These are phyloP conservation scores for Neurospora pannonica DNA, from an alignment of 495 filamentous ascomycete species.

Conservation along the genomic window DNA sequence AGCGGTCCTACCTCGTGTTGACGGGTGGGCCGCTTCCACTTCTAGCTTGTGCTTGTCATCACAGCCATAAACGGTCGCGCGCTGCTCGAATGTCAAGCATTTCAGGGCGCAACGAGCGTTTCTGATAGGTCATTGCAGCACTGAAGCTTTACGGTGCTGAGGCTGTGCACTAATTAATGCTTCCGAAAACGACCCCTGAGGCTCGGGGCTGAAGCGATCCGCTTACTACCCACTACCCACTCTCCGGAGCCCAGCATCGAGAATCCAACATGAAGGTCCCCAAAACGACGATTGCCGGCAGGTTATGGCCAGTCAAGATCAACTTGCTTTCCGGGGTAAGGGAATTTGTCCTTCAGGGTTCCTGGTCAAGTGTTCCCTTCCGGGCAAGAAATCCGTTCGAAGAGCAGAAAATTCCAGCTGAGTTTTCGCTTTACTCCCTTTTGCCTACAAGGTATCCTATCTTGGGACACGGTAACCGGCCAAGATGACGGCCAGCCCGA, in stretches of 20 bases:
- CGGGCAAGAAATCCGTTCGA: background rate
- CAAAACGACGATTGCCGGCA: background rate
- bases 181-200: background rate
- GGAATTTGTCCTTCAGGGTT: background rate
- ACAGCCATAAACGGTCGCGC: background rate
- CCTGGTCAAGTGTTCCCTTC: background rate
- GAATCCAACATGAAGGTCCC: background rate
- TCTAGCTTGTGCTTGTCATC: background rate
- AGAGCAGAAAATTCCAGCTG: background rate
- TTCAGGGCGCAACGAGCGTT: background rate
- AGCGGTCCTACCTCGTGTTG: conserved; percentile 1
- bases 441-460: background rate
- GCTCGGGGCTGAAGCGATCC: background rate
- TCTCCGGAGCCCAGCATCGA: background rate
- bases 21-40: background rate
- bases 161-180: conserved; percentile 13
- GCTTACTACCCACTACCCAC: background rate
- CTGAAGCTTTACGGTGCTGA: conserved; percentile 11
- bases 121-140: conserved; percentile 11
- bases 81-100: background rate
- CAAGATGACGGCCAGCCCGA: background rate
- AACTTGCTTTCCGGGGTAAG: background rate
- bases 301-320: background rate
- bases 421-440: background rate
- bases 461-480: background rate